Percentiles rank a stretch among this genome's conserved stretches.
Evolutionary conservation across 2,329 filamentous ascomycete species (phyloP).

Genomic region (Karstenula rhodostoma): DNA sequence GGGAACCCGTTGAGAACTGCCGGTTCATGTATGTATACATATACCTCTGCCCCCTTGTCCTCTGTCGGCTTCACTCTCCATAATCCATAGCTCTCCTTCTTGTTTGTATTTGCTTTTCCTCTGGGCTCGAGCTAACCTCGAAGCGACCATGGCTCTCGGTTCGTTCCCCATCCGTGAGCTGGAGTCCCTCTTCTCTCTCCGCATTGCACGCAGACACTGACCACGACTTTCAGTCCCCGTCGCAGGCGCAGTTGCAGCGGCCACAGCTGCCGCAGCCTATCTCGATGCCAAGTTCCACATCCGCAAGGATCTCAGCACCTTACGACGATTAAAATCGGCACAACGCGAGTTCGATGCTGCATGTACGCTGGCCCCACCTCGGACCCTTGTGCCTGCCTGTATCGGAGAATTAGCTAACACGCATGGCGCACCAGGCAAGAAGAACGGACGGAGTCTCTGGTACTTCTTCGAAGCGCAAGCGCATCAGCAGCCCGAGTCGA

Average conservation of each 20-base stretch:
- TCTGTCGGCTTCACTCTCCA: background rate
- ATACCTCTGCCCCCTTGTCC: background rate
- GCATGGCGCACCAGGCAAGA: constrained; percentile 50
- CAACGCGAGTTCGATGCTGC: constrained; percentile 59
- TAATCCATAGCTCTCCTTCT: background rate
- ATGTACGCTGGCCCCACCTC: constrained; percentile 48
- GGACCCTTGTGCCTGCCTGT: background rate
- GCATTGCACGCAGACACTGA: background rate
- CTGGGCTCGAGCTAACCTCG: background rate
- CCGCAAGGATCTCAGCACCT: constrained; percentile 63
- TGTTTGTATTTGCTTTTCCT: background rate
- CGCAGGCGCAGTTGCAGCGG: constrained; percentile 45
- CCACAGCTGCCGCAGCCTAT: constrained; percentile 62
- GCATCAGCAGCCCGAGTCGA: constrained; percentile 56
- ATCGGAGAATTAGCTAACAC: constrained; percentile 10
- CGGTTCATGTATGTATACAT: constrained; percentile 7
- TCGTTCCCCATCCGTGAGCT: constrained; percentile 10
- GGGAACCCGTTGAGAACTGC: constrained; percentile 14
- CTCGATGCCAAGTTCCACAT: constrained; percentile 75
- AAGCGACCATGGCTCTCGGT: constrained; percentile 13
- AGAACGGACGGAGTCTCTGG: constrained; percentile 67
- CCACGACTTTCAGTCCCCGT: constrained; percentile 35
- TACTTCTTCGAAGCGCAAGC: constrained; percentile 70
- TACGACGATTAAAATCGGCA: constrained; percentile 56
- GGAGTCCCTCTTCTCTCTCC: background rate